Base-by-base conservation (phyloP, 2,329 filamentous ascomycete genomes). In the Chrysoporthe deuterocubensis region DNA sequence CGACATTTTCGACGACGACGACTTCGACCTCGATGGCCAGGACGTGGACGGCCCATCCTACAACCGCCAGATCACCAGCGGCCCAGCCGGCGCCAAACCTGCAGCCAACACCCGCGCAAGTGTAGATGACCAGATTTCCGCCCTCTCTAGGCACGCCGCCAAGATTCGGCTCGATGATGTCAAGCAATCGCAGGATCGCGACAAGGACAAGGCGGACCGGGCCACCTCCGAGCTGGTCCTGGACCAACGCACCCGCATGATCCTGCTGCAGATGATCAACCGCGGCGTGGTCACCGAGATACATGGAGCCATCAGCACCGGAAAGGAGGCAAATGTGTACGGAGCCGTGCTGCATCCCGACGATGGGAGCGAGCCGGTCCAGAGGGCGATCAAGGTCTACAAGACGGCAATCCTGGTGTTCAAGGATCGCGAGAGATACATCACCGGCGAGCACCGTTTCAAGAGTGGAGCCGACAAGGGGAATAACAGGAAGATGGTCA, bases 281-380 rank as follows among this genome's bases (percentile, higher is more conserved):
- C 89, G 93, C 44, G 91, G 93, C 69, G 85, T 95, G 71, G 90
- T 99, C 62, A 92, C 91, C 67, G 94, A 97, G 79, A 90, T 99
- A 63, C 94, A 99, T 77, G 96, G 96, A 59, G 96, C 96, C 76
- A 87, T 99, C 73, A 97, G 93, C 70, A 99, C 96, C 0, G 96
- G 96, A 66, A 99, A 99, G 78, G 96, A 99, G 80, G 96, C 96
- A 69, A 99, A 99, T 78, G 96, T 99, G 37, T 99, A 99, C 81
- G 93, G 96, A 71, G 94, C 95, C 21, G 85, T 97, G 13, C 86
- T 89, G 3, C 82, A 88, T 62, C 81, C 83, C 0, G 82, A 88
- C 7, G 85, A 86, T 11, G 80, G 77, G 32, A 83, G 83, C 50
- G 81, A 84, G 26, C 81, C 87, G 0, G 80, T 89, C 0, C 93